A percentile compares a stretch with the other conserved stretches of the same genome.
Conservation (phyloP, 208 protist species). For the Kentomonas sorsogonicus region DNA sequence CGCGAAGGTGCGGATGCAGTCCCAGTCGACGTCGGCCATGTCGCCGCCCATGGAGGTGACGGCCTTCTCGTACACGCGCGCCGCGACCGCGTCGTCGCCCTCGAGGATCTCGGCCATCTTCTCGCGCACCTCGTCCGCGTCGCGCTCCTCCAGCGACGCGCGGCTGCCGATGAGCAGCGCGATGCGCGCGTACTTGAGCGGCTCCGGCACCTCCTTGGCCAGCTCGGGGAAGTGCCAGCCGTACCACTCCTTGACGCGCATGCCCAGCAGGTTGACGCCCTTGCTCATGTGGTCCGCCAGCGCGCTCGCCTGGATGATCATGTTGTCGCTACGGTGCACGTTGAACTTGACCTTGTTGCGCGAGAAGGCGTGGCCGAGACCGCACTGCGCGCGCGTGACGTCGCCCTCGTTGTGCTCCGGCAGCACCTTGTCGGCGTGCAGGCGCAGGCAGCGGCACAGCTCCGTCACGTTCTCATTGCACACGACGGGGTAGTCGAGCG, state of each 20-base stretch:
- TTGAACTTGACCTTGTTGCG: constrained; percentile 99
- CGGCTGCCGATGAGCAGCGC: constrained; percentile 88
- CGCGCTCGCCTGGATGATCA: constrained; percentile 98
- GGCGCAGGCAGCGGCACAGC: constrained; percentile 94
- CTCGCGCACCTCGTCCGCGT: constrained; percentile 59
- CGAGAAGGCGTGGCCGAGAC: constrained; percentile 98
- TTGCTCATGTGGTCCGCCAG: constrained; percentile 99
- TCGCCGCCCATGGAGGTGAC: constrained; percentile 96
- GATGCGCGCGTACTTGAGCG: constrained; percentile 92
- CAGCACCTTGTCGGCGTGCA: constrained; percentile 93
- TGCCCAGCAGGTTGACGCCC: constrained; percentile 99
- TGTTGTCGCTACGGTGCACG: constrained; percentile 98
- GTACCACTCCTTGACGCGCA: constrained; percentile 99
- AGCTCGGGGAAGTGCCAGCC: constrained; percentile 99
- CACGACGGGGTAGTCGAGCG: constrained; percentile 77
- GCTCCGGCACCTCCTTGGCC: constrained; percentile 94
- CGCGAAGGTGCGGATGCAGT: constrained; percentile 94
- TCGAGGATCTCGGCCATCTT: constrained; percentile 82
- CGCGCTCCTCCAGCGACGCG: constrained; percentile 62
- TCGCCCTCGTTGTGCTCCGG: constrained; percentile 93
- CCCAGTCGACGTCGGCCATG: constrained; percentile 95
- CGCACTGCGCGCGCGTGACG: constrained; percentile 95
- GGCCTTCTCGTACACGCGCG: constrained; percentile 89
- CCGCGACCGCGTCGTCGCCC: constrained; percentile 71
- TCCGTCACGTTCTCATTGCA: constrained; percentile 86